A percentile compares a stretch with the other conserved stretches of the same genome.
These are phyloP conservation scores for Fraxinus americana DNA, from an alignment of 257 asterid genomes.

Conservation along the genomic window DNA sequence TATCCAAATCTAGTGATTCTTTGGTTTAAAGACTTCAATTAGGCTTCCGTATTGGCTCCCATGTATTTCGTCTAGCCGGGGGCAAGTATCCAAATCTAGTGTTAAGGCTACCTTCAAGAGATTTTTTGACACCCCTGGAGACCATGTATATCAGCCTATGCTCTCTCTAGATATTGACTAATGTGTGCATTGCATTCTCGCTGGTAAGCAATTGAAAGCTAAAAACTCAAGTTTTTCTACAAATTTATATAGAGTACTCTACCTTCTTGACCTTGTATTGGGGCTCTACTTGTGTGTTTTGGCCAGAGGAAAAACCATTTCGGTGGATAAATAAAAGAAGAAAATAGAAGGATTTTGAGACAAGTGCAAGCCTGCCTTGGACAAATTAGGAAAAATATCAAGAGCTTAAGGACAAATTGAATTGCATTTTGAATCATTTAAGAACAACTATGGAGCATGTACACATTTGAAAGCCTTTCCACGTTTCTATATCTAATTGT, in stretches of 20 bases:
- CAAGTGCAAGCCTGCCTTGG: not conserved
- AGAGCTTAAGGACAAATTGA: not conserved
- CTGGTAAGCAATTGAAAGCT: not conserved
- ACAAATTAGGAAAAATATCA: not conserved
- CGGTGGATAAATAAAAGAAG: not conserved
- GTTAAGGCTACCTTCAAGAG: not conserved
- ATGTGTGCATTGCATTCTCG: not conserved
- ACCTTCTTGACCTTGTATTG: too few relatives aligned
- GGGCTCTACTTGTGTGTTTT: too few relatives aligned
- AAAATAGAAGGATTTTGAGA: not conserved
- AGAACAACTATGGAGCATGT: not conserved
- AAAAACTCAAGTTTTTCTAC: not conserved
- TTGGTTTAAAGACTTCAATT: not conserved
- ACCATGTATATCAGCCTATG: not conserved
- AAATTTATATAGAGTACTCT: too few relatives aligned
- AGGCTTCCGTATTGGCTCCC: not conserved
- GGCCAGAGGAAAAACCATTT: too few relatives aligned
- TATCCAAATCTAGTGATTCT: not conserved
- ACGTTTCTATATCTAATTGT: not conserved
- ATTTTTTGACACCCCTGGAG: not conserved
- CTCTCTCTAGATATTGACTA: not conserved
- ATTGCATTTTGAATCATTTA: not conserved
- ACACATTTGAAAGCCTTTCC: not conserved
- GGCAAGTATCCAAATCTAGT: not conserved
- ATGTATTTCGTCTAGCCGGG: not conserved